A percentile compares a stretch with the other conserved stretches of the same genome.
phyloP scores from a whole-genome alignment of 148 eudicot species.

The Bassia scoparia region DNA sequence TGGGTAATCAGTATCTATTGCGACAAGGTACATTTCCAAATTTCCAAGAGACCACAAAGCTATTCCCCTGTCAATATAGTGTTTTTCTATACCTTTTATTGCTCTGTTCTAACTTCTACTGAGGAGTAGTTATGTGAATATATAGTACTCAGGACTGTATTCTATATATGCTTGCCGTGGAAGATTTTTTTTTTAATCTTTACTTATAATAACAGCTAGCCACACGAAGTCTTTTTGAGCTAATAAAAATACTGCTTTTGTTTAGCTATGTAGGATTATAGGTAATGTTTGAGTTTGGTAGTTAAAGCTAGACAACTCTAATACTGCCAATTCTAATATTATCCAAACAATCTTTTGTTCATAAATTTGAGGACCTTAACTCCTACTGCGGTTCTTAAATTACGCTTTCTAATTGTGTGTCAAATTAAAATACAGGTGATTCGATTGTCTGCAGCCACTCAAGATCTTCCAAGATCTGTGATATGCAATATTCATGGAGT shows the following conservation, averaged over 20 bases:
- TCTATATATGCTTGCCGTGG: background rate
- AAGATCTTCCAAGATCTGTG: constrained; percentile 82
- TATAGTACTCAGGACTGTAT: background rate
- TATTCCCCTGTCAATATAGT: background rate
- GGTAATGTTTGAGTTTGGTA: background rate
- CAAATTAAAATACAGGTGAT: constrained; percentile 61
- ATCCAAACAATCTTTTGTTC: background rate
- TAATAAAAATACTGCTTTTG: background rate
- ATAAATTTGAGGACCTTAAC: background rate
- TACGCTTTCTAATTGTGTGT: constrained; percentile 2
- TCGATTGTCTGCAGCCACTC: constrained; percentile 92
- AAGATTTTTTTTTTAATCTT: background rate
- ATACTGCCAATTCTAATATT: background rate
- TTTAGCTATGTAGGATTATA: background rate
- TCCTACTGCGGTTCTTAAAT: background rate
- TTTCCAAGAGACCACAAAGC: background rate
- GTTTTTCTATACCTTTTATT: background rate
- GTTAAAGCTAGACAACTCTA: background rate
- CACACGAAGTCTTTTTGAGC: background rate
- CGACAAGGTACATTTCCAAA: constrained; percentile 60
- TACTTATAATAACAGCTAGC: background rate
- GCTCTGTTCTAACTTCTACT: background rate
- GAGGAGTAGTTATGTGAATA: background rate
- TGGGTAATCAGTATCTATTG: constrained; percentile 91
- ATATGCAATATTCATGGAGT: constrained; percentile 99